A percentile compares a stretch with the other conserved stretches of the same genome.
Conservation (phyloP, 2,329 filamentous ascomycete genomes). For the Neurospora sp. region DNA sequence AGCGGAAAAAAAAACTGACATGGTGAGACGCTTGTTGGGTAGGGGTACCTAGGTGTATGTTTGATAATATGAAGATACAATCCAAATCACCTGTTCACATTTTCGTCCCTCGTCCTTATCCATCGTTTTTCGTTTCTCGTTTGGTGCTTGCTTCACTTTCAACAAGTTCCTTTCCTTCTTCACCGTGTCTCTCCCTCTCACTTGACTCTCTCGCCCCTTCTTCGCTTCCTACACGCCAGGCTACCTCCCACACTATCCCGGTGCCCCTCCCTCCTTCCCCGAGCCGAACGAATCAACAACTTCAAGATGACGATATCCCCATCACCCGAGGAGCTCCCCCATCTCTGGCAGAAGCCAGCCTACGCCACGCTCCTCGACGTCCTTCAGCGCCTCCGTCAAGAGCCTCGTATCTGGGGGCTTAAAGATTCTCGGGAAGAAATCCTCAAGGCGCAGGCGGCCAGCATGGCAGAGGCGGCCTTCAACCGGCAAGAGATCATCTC, state of each 20-base stretch:
- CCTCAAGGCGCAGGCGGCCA: slow-evolving; percentile 27
- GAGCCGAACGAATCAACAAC: background rate
- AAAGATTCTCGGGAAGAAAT: slow-evolving; percentile 31
- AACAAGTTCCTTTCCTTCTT: background rate
- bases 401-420: slow-evolving; percentile 58
- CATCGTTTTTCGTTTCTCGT: background rate
- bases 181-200: background rate
- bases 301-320: slow-evolving; percentile 8
- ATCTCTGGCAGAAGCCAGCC: slow-evolving; percentile 67
- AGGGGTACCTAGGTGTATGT: background rate
- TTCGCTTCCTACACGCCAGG: background rate
- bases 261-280: background rate
- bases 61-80: background rate
- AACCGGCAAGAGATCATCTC: slow-evolving; percentile 41
- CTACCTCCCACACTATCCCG: background rate
- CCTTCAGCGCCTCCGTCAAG: slow-evolving; percentile 55
- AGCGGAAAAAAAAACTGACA: background rate
- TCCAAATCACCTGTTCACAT: background rate
- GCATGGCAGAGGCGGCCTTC: slow-evolving; percentile 19
- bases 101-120: background rate
- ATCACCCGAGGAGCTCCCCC: slow-evolving; percentile 57
- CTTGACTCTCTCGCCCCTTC: background rate
- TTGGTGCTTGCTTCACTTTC: background rate
- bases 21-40: background rate
- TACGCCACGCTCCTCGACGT: slow-evolving; percentile 52